Base-by-base conservation (phyloP, 1,139 yeast genomes). In the Lodderomyces jiufengensis region DNA sequence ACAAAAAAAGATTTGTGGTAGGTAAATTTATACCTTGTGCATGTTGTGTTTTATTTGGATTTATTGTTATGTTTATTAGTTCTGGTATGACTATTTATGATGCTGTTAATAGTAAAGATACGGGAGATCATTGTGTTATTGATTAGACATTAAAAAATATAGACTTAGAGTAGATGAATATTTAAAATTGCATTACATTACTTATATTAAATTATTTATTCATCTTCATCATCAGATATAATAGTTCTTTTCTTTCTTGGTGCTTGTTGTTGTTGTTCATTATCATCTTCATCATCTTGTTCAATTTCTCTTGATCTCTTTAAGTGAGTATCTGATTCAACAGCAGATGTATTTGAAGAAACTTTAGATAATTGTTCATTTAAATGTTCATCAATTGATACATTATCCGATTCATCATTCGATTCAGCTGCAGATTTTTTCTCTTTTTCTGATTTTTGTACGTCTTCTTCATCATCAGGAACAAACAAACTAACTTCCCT, bases 41-140 rank as follows among this genome's bases (percentile, higher is more conserved):
- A 38, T 61, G 65, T 0, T 83, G 95, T 52, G 75, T 82, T 9
- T 53, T 62, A 0, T 88, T 90, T 60, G 97, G 97, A 0, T 58
- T 79, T 25, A 44, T 73, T 6, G 85, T 90, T 8, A 84, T 90
- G 95, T 47, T 84, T 24, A 64, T 87, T 12, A 84, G 95, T 24
- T 81, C 95, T 0, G 61, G 71, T 14, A 87, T 84, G 68, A 85
- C 95, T 9, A 64, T 87, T 14, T 28, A 27, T 15, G 36, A 39
- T 12, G 36, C 45, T 8, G 21, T 44, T 8, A 16, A 5, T 44
- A 70, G 33, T 29, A 30, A 16, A 9, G 51, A 51, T 6, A 61
- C 52, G 26, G 49, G 46, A 20, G 54, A 48, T 22, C 71, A 68
- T 37, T 70, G 76, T 49, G 70, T 63, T 9, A 62, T 53, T 6